Conservation (phyloP, 257 asterid genomes). For the Fraxinus americana region DNA sequence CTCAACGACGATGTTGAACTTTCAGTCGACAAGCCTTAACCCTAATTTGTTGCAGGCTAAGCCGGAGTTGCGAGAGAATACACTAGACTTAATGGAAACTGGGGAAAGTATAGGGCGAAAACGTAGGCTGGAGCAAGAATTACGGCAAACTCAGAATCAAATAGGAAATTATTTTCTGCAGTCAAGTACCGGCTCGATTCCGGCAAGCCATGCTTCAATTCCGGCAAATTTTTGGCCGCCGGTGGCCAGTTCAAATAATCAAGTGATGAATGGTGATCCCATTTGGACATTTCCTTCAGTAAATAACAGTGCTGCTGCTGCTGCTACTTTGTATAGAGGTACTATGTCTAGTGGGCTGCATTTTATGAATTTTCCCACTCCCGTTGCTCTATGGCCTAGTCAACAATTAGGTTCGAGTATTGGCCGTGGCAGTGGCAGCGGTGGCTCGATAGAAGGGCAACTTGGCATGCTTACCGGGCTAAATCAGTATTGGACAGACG, state of each 20-base stretch:
- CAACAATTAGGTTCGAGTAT: conserved; percentile 35
- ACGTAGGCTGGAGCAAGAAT: conserved; percentile 34
- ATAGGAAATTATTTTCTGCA: conserved; percentile 49
- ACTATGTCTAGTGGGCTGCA: conserved; percentile 50
- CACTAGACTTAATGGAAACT: conserved; percentile 34
- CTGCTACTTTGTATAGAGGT: conserved; percentile 39
- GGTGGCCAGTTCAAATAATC: conserved; percentile 43
- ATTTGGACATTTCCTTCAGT: conserved; percentile 49
- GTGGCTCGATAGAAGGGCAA: conserved; percentile 42
- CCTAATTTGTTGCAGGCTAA: conserved; percentile 36
- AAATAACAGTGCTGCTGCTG: conserved; percentile 34
- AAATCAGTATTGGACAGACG: conserved; percentile 36
- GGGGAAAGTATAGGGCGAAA: conserved; percentile 41
- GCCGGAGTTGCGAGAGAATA: conserved; percentile 38
- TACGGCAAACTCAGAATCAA: conserved; percentile 35
- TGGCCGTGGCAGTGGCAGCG: conserved; percentile 1
- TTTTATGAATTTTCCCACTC: conserved; percentile 53
- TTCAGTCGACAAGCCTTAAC: conserved; percentile 36
- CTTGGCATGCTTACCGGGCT: conserved; percentile 42
- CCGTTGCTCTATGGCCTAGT: conserved; percentile 45
- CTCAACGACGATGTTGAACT: conserved; percentile 42
- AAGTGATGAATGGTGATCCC: conserved; percentile 46
- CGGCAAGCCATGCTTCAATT: conserved; percentile 44
- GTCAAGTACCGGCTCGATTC: conserved; percentile 47
- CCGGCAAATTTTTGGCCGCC: conserved; percentile 52